Percentiles rank a stretch among this genome's conserved stretches.
Evolutionary conservation across 805 yeast species (phyloP).

Genomic region (Brettanomyces naardenensis): DNA sequence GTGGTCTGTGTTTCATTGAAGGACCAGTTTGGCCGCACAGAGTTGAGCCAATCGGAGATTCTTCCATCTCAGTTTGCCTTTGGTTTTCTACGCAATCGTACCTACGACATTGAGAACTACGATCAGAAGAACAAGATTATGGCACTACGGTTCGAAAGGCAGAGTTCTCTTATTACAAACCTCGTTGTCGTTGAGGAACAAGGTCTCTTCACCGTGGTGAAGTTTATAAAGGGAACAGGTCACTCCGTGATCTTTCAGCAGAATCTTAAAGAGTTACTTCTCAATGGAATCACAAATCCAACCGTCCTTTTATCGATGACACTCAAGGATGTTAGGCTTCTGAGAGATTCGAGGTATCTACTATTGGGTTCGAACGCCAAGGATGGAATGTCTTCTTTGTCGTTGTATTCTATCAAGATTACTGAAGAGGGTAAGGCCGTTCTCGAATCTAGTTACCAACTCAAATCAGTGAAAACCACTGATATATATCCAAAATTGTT

Average conservation of each 20-base stretch:
- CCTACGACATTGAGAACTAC: slow-evolving; percentile 16
- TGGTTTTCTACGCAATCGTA: slow-evolving; percentile 11
- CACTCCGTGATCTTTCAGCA: neutral
- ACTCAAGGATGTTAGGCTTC: neutral
- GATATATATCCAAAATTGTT: neutral
- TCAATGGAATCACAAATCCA: neutral
- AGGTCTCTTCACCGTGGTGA: slow-evolving; percentile 32
- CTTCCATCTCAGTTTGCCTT: slow-evolving; percentile 15
- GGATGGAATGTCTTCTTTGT: neutral
- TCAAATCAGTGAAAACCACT: neutral
- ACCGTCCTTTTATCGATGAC: neutral
- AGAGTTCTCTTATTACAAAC: slow-evolving; percentile 40
- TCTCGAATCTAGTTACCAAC: neutral
- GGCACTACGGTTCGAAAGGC: slow-evolving; percentile 34
- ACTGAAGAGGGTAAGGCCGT: neutral
- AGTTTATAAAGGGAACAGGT: slow-evolving; percentile 26
- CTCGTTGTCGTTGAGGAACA: slow-evolving; percentile 37
- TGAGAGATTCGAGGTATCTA: neutral
- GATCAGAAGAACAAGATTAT: slow-evolving; percentile 39
- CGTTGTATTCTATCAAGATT: too few species aligned
- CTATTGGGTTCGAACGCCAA: neutral
- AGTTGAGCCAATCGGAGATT: slow-evolving; percentile 17
- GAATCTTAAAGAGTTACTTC: slow-evolving; percentile 15
- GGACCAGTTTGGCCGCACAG: slow-evolving; percentile 61
- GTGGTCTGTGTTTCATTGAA: slow-evolving; percentile 54